These are phyloP conservation scores for Skeletonema tropicum DNA, from an alignment of 108 stramenopile species.

Conservation along the genomic window DNA sequence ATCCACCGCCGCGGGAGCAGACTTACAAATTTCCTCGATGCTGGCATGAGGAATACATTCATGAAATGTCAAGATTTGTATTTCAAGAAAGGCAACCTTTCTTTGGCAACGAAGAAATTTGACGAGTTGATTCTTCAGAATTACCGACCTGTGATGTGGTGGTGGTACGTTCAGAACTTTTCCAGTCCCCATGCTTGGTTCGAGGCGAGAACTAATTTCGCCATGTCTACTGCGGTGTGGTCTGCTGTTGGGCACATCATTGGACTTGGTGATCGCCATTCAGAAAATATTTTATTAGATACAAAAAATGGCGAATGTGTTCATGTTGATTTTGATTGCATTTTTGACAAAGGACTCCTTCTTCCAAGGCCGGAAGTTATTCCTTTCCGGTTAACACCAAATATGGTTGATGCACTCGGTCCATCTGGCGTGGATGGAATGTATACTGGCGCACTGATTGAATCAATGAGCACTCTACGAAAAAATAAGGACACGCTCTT, in stretches of 20 bases:
- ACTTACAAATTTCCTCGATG: conserved; percentile 65
- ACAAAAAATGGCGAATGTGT: conserved; percentile 92
- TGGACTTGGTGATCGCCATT: conserved; percentile 97
- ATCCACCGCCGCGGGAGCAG: conserved; percentile 59
- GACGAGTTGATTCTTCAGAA: conserved; percentile 60
- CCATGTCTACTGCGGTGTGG: conserved; percentile 92
- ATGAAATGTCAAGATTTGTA: conserved; percentile 76
- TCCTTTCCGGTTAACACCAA: conserved; percentile 97
- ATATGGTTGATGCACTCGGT: conserved; percentile 98
- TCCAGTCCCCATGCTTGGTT: conserved; percentile 96
- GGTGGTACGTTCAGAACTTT: conserved; percentile 97
- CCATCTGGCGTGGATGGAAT: conserved; percentile 90
- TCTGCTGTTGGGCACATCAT: conserved; percentile 97
- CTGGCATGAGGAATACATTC: conserved; percentile 63
- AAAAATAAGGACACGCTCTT: conserved; percentile 92
- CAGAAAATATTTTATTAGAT: conserved; percentile 98
- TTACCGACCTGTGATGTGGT: conserved; percentile 91
- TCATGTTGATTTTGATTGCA: conserved; percentile 99
- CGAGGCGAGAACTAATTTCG: conserved; percentile 93
- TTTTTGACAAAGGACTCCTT: conserved; percentile 98
- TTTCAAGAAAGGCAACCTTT: conserved; percentile 71
- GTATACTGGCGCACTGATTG: conserved; percentile 80
- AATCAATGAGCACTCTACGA: conserved; percentile 87
- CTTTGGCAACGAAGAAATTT: conserved; percentile 67
- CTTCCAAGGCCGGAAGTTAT: conserved; percentile 95